Evolutionary conservation across 2,329 filamentous ascomycete genomes (phyloP).

Genomic region (Ceratocystis alfenasii): DNA sequence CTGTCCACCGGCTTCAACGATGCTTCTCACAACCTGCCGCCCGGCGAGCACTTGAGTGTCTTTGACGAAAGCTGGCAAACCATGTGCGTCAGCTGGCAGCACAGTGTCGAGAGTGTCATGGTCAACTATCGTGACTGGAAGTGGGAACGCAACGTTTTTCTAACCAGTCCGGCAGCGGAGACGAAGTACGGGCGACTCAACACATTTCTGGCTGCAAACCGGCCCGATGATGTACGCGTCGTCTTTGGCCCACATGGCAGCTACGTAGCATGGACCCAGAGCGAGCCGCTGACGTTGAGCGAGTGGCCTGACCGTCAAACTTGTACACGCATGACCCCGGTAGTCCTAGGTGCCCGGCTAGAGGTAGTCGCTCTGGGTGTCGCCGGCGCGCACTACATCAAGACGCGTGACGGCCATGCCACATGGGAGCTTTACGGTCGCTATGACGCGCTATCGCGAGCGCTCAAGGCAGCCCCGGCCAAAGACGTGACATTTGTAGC

Average conservation of each 20-base stretch:
- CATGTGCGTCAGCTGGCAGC: conserved; percentile 14
- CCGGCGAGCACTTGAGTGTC: conserved; percentile 4
- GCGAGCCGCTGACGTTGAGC: conserved; percentile 16
- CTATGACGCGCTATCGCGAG: conserved; percentile 17
- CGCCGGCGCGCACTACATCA: conserved; percentile 18
- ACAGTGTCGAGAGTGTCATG: conserved; percentile 11
- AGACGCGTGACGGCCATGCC: conserved; percentile 14
- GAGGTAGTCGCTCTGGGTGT: conserved; percentile 19
- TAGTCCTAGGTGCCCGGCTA: conserved; percentile 15
- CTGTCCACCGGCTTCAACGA: conserved; percentile 19
- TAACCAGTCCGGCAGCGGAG: conserved; percentile 16
- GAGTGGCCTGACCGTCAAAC: conserved; percentile 13
- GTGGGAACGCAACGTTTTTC: conserved; percentile 12
- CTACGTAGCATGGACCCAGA: conserved; percentile 16
- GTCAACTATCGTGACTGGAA: conserved; percentile 19
- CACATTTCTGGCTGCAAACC: conserved; percentile 17
- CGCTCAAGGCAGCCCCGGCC: conserved; percentile 13
- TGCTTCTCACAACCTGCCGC: conserved; percentile 16
- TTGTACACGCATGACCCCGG: conserved; percentile 17
- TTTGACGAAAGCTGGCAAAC: conserved; percentile 16
- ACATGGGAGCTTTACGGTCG: conserved; percentile 17
- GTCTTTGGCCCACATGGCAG: conserved; percentile 18
- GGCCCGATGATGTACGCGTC: conserved; percentile 18
- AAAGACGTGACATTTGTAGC: conserved; percentile 20
- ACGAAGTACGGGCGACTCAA: conserved; percentile 2